Evolutionary conservation across 352 stramenopile species (phyloP).

Genomic region (Phytopythium delawarense): DNA sequence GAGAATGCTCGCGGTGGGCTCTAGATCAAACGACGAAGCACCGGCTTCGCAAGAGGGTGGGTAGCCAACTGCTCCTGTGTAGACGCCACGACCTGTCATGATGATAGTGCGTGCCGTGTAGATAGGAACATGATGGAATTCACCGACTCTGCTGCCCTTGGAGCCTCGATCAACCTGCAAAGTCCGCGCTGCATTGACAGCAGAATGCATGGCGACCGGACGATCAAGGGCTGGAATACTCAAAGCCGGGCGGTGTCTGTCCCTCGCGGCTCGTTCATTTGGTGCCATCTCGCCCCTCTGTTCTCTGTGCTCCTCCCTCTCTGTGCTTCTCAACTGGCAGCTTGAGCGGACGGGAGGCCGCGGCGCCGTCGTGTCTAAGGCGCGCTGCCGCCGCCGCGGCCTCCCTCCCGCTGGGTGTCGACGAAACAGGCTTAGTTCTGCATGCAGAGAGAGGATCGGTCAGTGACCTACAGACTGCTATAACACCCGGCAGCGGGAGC

Average conservation of each 20-base stretch:
- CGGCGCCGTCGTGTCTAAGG: slow-evolving; percentile 5
- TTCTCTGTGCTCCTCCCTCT: background rate
- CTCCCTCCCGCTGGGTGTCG: background rate
- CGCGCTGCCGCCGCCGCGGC: background rate
- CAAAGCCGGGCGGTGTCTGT: background rate
- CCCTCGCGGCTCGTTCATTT: slow-evolving; percentile 5
- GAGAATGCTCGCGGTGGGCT: slow-evolving; percentile 3
- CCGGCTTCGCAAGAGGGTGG: background rate
- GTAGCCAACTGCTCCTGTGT: background rate
- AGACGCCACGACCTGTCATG: too few relatives aligned
- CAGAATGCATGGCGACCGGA: background rate
- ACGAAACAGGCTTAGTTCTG: slow-evolving; percentile 1
- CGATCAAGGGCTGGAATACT: background rate
- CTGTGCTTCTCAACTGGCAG: background rate
- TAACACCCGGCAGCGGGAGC: background rate
- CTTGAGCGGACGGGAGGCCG: background rate
- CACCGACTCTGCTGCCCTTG: background rate
- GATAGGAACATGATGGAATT: background rate
- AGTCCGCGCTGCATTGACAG: background rate
- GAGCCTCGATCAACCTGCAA: background rate
- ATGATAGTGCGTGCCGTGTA: background rate
- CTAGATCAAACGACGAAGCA: background rate
- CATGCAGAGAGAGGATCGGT: background rate
- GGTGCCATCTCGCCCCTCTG: background rate
- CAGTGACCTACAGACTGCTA: too few relatives aligned